Conservation (phyloP, 441 rosid species). For the Croton laevigatus region DNA sequence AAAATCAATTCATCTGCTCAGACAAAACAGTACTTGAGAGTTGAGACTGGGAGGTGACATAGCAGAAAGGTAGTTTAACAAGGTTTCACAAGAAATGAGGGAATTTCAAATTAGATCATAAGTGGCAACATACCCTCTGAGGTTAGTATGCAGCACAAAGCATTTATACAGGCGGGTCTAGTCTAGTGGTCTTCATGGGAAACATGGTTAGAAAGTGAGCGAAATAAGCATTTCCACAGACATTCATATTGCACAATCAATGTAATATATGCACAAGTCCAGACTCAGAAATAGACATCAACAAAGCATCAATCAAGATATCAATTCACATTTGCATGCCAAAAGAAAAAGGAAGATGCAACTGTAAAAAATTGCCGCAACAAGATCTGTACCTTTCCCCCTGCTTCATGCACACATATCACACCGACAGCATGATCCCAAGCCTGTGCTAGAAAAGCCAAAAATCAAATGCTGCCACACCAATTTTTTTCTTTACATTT, state of each 20-base stretch:
- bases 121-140: background rate
- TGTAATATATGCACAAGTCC: background rate
- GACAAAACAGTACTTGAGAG: background rate
- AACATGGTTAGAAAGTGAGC: background rate
- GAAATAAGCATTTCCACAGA: background rate
- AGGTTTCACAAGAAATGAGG: background rate
- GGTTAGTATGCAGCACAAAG: background rate
- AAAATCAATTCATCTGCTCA: background rate
- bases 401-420: slow-evolving; percentile 86
- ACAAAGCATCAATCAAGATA: slow-evolving; percentile 1
- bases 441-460: slow-evolving; percentile 39
- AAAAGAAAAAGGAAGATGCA: background rate
- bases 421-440: slow-evolving; percentile 98
- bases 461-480: slow-evolving; percentile 4
- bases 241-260: background rate
- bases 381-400: slow-evolving; percentile 66
- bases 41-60: background rate
- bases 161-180: background rate
- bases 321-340: background rate
- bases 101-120: no score
- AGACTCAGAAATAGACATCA: background rate
- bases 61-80: background rate
- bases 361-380: slow-evolving; percentile 4
- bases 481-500: background rate
- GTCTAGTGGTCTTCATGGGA: background rate